Conservation (phyloP, 257 asterid genomes). For the Scutellaria minor region DNA sequence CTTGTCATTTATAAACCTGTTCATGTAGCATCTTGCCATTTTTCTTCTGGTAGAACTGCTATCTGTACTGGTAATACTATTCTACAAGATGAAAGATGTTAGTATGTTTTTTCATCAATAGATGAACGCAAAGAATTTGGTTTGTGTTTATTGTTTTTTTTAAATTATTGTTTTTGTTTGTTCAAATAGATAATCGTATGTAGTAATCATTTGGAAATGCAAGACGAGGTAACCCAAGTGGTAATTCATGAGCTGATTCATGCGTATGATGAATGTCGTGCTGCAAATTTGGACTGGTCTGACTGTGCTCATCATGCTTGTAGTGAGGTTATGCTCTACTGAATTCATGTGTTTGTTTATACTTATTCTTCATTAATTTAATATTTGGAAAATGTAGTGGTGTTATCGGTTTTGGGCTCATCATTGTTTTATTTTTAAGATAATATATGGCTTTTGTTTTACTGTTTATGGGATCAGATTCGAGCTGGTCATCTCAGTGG, state of each 20-base stretch:
- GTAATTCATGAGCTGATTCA: constrained; percentile 94
- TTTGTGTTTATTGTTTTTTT: background rate
- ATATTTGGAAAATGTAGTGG: background rate
- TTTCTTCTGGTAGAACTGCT: background rate
- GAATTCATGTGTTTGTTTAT: background rate
- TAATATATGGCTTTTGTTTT: background rate
- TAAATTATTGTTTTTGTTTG: constrained; percentile 5
- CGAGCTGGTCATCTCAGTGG: constrained; percentile 96
- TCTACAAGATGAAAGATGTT: background rate
- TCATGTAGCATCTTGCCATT: background rate
- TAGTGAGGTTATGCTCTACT: constrained; percentile 62
- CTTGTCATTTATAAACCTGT: background rate
- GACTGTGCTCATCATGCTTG: constrained; percentile 92
- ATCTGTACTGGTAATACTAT: background rate
- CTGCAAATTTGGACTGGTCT: constrained; percentile 81
- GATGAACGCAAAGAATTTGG: background rate
- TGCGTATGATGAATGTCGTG: constrained; percentile 87
- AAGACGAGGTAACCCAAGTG: constrained; percentile 89
- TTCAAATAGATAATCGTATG: constrained; percentile 61
- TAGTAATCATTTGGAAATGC: constrained; percentile 58
- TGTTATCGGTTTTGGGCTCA: background rate
- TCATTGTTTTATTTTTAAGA: background rate
- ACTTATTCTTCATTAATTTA: background rate
- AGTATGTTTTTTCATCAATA: background rate
- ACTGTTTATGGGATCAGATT: constrained; percentile 50